Evolutionary conservation across 106 monocot species (phyloP).

Genomic region (Dendrobium nobile): DNA sequence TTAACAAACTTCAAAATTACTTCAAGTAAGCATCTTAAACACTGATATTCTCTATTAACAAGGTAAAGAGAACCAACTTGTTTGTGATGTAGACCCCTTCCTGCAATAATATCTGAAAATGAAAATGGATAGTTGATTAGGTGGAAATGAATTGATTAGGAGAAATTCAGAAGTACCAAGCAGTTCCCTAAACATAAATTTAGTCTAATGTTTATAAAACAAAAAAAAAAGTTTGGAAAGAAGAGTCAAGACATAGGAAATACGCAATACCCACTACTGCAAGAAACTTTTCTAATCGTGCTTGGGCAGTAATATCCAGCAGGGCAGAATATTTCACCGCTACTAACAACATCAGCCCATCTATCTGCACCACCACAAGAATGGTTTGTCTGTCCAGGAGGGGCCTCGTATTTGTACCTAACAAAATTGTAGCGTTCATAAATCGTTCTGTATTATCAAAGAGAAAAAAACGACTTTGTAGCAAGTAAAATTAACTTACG

Average conservation of each 20-base stretch:
- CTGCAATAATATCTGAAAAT: conserved; percentile 51
- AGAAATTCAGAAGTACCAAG: background rate
- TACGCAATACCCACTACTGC: conserved; percentile 46
- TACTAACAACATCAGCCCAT: conserved; percentile 50
- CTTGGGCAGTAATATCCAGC: conserved; percentile 55
- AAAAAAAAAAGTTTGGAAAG: background rate
- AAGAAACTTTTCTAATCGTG: conserved; percentile 34
- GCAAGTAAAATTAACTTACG: conserved; percentile 34
- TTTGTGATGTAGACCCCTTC: conserved; percentile 38
- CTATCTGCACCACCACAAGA: conserved; percentile 56
- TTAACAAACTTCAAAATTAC: background rate
- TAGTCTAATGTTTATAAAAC: background rate
- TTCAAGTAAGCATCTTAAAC: background rate
- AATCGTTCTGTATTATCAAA: background rate
- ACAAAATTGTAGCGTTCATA: background rate
- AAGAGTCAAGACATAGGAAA: background rate
- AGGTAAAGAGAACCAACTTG: conserved; percentile 10
- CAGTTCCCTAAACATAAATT: background rate
- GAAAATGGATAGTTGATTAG: background rate
- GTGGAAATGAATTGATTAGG: background rate
- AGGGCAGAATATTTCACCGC: conserved; percentile 44
- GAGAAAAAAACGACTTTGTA: background rate
- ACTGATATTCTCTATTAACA: background rate
- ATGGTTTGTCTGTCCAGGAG: conserved; percentile 34
- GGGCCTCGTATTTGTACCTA: conserved; percentile 52